Conservation (phyloP, 352 stramenopile species). For the Phytophthora cryptogea region DNA sequence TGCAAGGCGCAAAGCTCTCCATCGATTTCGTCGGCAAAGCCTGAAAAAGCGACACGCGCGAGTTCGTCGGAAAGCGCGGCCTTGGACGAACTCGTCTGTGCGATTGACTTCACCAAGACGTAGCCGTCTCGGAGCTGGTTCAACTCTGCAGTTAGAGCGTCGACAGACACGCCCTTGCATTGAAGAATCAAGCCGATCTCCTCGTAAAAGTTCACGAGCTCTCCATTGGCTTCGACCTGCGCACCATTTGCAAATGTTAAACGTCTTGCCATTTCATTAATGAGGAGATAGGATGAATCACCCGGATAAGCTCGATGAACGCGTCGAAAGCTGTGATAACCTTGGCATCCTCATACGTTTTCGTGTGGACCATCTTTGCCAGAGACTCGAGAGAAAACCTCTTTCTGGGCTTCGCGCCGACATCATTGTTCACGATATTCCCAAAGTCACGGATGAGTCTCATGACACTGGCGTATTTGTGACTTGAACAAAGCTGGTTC, state of each 20-base stretch:
- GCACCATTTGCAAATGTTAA: conserved; percentile 8
- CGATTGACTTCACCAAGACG: conserved; percentile 13
- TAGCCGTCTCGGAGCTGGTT: conserved; percentile 28
- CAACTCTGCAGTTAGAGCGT: conserved; percentile 17
- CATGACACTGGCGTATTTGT: conserved; percentile 25
- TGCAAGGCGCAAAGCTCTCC: conserved; percentile 24
- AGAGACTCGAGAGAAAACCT: conserved; percentile 36
- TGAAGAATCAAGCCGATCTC: conserved; percentile 30
- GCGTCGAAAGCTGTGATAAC: conserved; percentile 23
- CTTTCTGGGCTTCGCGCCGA: conserved; percentile 15
- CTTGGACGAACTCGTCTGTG: conserved; percentile 8
- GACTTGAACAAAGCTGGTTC: conserved; percentile 33
- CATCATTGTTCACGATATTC: conserved; percentile 28
- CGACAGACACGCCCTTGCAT: conserved; percentile 32
- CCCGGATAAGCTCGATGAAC: conserved; percentile 27
- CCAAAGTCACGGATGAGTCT: conserved; percentile 31
- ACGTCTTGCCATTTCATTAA: neutral
- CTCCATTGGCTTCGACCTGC: conserved; percentile 10
- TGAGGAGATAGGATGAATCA: conserved; percentile 8
- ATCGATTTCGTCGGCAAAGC: conserved; percentile 30
- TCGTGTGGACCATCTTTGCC: conserved; percentile 21
- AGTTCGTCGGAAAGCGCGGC: conserved; percentile 3
- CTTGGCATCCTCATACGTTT: conserved; percentile 23
- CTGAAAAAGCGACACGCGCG: conserved; percentile 19
- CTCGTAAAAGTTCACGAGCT: conserved; percentile 28